Conservation (phyloP, 2,329 filamentous ascomycete genomes). For the Xylariaceae sp. region DNA sequence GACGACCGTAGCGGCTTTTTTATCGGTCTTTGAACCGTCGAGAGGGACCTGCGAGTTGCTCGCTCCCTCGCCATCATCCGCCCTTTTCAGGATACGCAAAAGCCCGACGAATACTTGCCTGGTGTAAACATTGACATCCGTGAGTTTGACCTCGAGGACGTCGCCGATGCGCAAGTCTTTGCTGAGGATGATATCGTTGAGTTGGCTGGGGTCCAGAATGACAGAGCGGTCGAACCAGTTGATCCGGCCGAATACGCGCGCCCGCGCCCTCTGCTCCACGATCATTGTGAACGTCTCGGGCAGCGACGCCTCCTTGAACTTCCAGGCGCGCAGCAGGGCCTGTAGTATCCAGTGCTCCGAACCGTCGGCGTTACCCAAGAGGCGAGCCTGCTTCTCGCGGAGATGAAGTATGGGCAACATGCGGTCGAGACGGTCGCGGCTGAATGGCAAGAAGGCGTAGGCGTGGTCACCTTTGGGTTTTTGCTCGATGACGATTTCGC, state of each 20-base stretch:
- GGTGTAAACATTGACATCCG: conserved; percentile 47
- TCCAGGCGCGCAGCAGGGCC: conserved; percentile 56
- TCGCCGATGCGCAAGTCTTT: conserved; percentile 46
- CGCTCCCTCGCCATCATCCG: neutral
- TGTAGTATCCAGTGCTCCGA: conserved; percentile 52
- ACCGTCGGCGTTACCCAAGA: conserved; percentile 40
- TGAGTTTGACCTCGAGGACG: conserved; percentile 50
- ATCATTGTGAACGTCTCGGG: conserved; percentile 46
- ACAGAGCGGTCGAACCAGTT: conserved; percentile 47
- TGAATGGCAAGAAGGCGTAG: conserved; percentile 43
- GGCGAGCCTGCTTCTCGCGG: conserved; percentile 46
- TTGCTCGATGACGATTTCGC: conserved; percentile 33
- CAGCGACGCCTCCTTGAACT: conserved; percentile 43
- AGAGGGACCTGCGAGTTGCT: neutral
- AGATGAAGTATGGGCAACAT: conserved; percentile 47
- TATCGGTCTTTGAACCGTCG: neutral
- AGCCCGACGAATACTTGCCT: conserved; percentile 44
- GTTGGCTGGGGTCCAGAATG: conserved; percentile 34
- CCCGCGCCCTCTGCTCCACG: conserved; percentile 37
- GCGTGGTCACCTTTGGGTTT: conserved; percentile 8
- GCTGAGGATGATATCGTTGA: conserved; percentile 35
- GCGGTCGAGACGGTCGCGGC: conserved; percentile 35
- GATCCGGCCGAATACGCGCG: conserved; percentile 37
- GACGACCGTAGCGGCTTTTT: neutral
- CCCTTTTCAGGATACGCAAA: conserved; percentile 29